Conservation (phyloP, 2,329 filamentous ascomycete species). For the Cercospora berteroae region DNA sequence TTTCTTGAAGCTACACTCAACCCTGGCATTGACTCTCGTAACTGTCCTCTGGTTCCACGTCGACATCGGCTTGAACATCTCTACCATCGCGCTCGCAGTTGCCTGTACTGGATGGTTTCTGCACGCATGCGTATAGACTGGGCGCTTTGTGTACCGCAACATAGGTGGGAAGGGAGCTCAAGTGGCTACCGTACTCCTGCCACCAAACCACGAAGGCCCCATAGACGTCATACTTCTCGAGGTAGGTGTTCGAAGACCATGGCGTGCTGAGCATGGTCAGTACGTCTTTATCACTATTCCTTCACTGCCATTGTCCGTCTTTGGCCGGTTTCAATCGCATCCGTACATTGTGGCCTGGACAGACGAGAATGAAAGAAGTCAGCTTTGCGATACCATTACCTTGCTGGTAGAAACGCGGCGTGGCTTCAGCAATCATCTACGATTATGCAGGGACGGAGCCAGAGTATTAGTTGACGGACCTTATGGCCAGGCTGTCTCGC, state of each 20-base stretch:
- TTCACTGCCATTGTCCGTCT: not conserved
- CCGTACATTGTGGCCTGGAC: slow-evolving; percentile 15
- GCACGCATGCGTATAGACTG: not conserved
- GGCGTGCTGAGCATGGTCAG: slow-evolving; percentile 6
- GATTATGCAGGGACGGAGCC: not conserved
- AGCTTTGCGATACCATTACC: not conserved
- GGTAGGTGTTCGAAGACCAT: slow-evolving; percentile 1
- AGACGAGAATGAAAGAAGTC: not conserved
- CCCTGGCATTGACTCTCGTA: not conserved
- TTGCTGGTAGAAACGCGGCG: slow-evolving; percentile 6
- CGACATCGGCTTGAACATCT: not conserved
- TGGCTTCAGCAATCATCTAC: slow-evolving; percentile 10
- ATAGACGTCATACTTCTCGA: not conserved
- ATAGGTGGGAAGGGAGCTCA: not conserved
- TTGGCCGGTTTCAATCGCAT: slow-evolving; percentile 5
- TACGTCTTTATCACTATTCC: slow-evolving; percentile 15
- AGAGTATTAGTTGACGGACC: slow-evolving; percentile 12
- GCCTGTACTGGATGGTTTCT: not conserved
- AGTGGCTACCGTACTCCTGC: not conserved
- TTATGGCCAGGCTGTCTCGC: slow-evolving; percentile 1
- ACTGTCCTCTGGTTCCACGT: slow-evolving; percentile 1
- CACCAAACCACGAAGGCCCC: not conserved
- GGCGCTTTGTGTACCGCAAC: not conserved
- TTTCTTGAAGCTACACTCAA: slow-evolving; percentile 14
- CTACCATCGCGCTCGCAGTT: not conserved